These are phyloP conservation scores for Penicillium paxilli DNA, from an alignment of 495 filamentous ascomycete genomes.

Conservation along the genomic window DNA sequence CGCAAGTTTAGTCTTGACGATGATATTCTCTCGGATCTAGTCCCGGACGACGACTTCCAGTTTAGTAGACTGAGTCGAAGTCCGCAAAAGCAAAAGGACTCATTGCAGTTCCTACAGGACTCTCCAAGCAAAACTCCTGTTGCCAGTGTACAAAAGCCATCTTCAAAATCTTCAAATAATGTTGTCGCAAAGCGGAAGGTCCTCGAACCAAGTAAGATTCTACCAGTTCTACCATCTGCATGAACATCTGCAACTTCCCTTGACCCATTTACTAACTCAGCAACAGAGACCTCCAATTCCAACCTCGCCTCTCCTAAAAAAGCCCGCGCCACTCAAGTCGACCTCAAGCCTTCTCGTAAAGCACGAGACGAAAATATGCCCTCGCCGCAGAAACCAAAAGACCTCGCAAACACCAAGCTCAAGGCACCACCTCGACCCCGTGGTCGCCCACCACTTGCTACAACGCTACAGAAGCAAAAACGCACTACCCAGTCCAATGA, in stretches of 20 bases:
- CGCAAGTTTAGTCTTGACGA: conserved; percentile 62
- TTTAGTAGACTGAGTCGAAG: conserved; percentile 36
- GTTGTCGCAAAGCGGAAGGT: conserved; percentile 45
- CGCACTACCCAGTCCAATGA: conserved; percentile 7
- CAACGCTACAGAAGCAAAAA: conserved; percentile 15
- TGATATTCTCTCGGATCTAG: conserved; percentile 26
- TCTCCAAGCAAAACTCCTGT: conserved; percentile 22
- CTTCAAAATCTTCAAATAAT: conserved; percentile 11
- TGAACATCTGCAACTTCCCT: neutral
- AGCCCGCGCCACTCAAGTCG: conserved; percentile 9
- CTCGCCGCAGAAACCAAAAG: conserved; percentile 20
- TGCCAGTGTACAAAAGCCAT: conserved; percentile 16
- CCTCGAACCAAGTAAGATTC: conserved; percentile 58
- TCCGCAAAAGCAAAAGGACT: conserved; percentile 8
- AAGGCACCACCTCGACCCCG: conserved; percentile 9
- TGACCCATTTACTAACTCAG: conserved; percentile 20
- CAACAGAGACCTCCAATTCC: conserved; percentile 54
- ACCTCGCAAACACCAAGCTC: conserved; percentile 3
- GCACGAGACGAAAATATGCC: conserved; percentile 13
- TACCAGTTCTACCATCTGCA: neutral
- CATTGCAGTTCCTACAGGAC: conserved; percentile 4
- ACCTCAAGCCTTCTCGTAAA: conserved; percentile 12
- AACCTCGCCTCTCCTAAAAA: conserved; percentile 36
- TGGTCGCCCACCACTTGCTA: neutral
- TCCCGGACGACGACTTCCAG: conserved; percentile 47